Conservation (phyloP, 1,139 yeast species). For the Yamadazyma aaseri region DNA sequence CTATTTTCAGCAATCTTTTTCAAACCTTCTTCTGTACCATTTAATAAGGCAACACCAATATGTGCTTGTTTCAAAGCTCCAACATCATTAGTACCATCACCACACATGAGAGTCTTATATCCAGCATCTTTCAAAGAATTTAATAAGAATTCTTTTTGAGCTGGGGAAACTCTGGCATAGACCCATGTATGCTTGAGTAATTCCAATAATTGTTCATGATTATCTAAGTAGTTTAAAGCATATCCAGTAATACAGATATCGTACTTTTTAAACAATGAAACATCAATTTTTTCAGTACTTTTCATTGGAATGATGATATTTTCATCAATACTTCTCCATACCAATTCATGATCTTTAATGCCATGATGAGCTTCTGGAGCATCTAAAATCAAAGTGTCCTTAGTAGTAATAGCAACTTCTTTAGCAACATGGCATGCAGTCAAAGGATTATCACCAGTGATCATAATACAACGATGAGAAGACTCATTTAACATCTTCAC, state of each 20-base stretch:
- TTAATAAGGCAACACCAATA: conserved; percentile 93
- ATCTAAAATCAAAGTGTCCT: conserved; percentile 82
- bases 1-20: conserved; percentile 84
- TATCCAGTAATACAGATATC: conserved; percentile 94
- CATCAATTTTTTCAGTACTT: conserved; percentile 58
- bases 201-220: conserved; percentile 65
- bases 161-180: conserved; percentile 96
- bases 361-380: conserved; percentile 69
- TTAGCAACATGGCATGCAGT: conserved; percentile 98
- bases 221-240: conserved; percentile 67
- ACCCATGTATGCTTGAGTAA: conserved; percentile 92
- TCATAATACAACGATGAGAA: conserved; percentile 94
- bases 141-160: conserved; percentile 89
- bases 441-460: conserved; percentile 97
- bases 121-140: conserved; percentile 84
- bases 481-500: conserved; percentile 92
- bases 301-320: conserved; percentile 68
- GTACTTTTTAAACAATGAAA: conserved; percentile 57
- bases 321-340: conserved; percentile 87
- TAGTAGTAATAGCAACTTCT: conserved; percentile 83
- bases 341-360: conserved; percentile 55
- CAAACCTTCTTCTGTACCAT: conserved; percentile 95
- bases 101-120: conserved; percentile 95
- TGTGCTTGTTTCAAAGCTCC: conserved; percentile 99
- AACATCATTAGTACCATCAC: conserved; percentile 99